Percentiles rank a stretch among this genome's conserved stretches.
Conservation (phyloP, 139 green algal species). For the Diplosphaera chodatii region DNA sequence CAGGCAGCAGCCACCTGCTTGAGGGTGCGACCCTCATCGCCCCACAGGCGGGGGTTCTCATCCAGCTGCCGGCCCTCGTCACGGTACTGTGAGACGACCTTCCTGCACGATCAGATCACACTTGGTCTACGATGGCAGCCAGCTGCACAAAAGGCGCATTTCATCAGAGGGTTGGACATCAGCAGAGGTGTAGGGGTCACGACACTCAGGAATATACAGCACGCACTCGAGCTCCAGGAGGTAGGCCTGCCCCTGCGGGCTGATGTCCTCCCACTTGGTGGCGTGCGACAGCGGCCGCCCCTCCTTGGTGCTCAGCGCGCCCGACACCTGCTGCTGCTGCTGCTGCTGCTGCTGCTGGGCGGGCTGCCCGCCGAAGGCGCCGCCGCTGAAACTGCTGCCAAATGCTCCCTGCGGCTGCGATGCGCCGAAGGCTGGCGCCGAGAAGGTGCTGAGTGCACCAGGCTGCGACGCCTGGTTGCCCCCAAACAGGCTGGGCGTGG, state of each 20-base stretch:
- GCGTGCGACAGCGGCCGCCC: constrained; percentile 27
- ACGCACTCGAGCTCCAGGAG: constrained; percentile 41
- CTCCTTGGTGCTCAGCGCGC: constrained; percentile 31
- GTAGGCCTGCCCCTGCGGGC: constrained; percentile 32
- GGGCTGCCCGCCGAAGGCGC: constrained; percentile 4
- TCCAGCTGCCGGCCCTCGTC: constrained; percentile 39
- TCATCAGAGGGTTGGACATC: too few species aligned
- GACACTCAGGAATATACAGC: too few species aligned
- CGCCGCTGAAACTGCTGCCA: constrained; percentile 9
- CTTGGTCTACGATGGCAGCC: too few species aligned
- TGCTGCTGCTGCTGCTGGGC: constrained; percentile 8
- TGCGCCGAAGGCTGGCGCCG: constrained; percentile 4
- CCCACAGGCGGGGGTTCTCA: constrained; percentile 15
- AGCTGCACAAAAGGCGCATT: too few species aligned
- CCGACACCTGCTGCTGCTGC: constrained; percentile 15
- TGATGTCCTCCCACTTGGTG: constrained; percentile 46
- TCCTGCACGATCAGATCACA: too few species aligned
- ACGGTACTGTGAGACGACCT: constrained; percentile 20
- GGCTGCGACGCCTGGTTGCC: neutral
- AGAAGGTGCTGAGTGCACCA: neutral
- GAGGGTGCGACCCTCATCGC: neutral
- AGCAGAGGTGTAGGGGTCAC: too few species aligned
- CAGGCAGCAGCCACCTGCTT: too few species aligned
- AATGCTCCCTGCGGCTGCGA: constrained; percentile 6
- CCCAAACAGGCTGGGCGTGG: neutral